Evolutionary conservation across 768 basidiomycete species (phyloP).

Genomic region (Podaxis sp.): DNA sequence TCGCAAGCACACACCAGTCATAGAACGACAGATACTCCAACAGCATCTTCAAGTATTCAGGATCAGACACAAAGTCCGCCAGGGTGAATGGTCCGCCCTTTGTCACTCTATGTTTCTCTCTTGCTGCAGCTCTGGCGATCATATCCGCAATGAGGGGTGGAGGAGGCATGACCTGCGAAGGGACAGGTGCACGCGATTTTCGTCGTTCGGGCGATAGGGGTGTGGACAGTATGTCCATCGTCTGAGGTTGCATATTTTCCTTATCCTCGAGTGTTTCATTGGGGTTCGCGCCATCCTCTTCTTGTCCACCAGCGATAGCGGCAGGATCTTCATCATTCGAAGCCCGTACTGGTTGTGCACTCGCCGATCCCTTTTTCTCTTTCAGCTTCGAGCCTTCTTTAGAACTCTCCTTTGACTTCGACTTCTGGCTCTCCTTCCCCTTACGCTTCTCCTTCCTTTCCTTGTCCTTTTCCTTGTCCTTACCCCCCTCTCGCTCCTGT

Average conservation of each 20-base stretch:
- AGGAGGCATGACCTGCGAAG: conserved; percentile 10
- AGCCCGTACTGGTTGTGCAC: neutral
- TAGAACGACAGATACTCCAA: conserved; percentile 66
- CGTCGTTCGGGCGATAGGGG: neutral
- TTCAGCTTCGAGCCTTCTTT: neutral
- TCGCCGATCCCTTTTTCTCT: neutral
- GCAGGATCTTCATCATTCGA: neutral
- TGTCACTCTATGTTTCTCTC: neutral
- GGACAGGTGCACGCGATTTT: neutral
- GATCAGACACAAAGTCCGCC: conserved; percentile 50
- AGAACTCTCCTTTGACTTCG: neutral
- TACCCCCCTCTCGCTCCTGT: conserved; percentile 18
- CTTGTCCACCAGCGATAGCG: neutral
- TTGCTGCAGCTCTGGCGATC: neutral
- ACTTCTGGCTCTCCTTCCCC: conserved; percentile 16
- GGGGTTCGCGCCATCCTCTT: neutral
- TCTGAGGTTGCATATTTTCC: neutral
- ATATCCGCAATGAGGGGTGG: neutral
- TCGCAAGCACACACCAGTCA: conserved; percentile 66
- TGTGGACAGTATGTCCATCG: neutral
- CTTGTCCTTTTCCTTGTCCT: conserved; percentile 16
- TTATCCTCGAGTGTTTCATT: neutral
- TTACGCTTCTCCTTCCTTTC: conserved; percentile 17
- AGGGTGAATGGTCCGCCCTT: conserved; percentile 43
- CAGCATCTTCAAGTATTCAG: conserved; percentile 49